Percentiles rank a stretch among this genome's conserved stretches.
phyloP scores from a whole-genome alignment of 2,329 filamentous ascomycete species.

The Colletotrichum theobromicola region DNA sequence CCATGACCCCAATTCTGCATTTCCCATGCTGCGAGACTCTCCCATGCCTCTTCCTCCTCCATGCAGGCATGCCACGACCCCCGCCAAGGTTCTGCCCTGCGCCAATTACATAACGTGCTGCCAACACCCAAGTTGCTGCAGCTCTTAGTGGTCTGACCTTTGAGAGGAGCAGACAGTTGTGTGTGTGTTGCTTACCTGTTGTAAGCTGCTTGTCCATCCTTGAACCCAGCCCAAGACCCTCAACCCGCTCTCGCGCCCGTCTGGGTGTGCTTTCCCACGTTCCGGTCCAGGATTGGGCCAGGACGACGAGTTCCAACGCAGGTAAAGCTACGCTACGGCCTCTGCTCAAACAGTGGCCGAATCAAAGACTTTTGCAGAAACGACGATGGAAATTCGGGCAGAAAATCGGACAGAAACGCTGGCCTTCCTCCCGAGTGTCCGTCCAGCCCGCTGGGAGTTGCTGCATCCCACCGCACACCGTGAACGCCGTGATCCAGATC shows the following conservation, averaged over 20 bases:
- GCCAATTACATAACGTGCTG: background rate
- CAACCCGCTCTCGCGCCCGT: background rate
- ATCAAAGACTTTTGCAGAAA: background rate
- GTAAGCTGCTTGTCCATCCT: background rate
- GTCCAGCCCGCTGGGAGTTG: background rate
- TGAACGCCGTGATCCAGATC: background rate
- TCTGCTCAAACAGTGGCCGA: background rate
- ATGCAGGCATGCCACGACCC: slow-evolving; percentile 12
- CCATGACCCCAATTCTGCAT: background rate
- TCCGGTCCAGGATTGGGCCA: background rate
- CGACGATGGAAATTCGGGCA: background rate
- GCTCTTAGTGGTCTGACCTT: background rate
- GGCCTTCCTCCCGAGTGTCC: background rate
- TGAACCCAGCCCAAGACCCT: background rate
- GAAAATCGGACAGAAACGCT: background rate
- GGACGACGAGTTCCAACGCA: background rate
- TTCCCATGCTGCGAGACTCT: slow-evolving; percentile 5
- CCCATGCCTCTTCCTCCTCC: background rate
- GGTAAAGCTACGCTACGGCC: background rate
- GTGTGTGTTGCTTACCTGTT: background rate
- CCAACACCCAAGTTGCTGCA: background rate
- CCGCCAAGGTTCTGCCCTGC: slow-evolving; percentile 11
- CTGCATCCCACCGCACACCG: background rate
- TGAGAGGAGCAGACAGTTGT: background rate
- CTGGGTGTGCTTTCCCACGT: background rate